Evolutionary conservation across 495 filamentous ascomycete species (phyloP).

Genomic region (Penicillium egyptiacum): DNA sequence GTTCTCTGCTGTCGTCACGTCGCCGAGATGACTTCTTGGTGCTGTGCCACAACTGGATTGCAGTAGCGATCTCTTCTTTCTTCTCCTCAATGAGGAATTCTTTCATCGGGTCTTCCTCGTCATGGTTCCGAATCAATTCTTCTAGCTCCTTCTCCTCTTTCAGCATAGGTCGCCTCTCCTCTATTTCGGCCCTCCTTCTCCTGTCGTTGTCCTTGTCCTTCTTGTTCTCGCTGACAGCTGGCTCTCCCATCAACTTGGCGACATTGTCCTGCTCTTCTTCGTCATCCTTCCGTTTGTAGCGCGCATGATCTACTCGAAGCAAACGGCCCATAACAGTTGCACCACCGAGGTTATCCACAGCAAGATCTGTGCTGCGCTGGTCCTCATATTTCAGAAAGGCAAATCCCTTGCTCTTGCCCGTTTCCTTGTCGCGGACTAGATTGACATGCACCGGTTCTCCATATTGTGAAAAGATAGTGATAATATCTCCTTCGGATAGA

Average conservation of each 20-base stretch:
- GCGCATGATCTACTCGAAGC: conserved; percentile 85
- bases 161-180: conserved; percentile 47
- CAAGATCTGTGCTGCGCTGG: conserved; percentile 91
- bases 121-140: conserved; percentile 72
- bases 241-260: conserved; percentile 40
- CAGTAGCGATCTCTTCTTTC: conserved; percentile 77
- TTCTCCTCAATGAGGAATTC: conserved; percentile 83
- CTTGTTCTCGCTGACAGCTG: conserved; percentile 26
- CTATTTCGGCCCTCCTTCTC: conserved; percentile 43
- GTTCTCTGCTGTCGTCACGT: conserved; percentile 39
- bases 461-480: conserved; percentile 96
- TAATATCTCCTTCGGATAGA: conserved; percentile 90
- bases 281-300: conserved; percentile 85
- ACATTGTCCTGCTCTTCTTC: conserved; percentile 70
- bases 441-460: conserved; percentile 92
- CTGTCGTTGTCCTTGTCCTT: conserved; percentile 38
- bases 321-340: conserved; percentile 77
- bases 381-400: conserved; percentile 98
- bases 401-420: conserved; percentile 90
- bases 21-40: conserved; percentile 40
- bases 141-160: conserved; percentile 76
- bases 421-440: conserved; percentile 89
- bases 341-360: conserved; percentile 92
- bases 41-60: conserved; percentile 56
- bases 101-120: conserved; percentile 98